phyloP scores from a whole-genome alignment of 2,329 filamentous ascomycete species.

The Aspergillus nomiae region DNA sequence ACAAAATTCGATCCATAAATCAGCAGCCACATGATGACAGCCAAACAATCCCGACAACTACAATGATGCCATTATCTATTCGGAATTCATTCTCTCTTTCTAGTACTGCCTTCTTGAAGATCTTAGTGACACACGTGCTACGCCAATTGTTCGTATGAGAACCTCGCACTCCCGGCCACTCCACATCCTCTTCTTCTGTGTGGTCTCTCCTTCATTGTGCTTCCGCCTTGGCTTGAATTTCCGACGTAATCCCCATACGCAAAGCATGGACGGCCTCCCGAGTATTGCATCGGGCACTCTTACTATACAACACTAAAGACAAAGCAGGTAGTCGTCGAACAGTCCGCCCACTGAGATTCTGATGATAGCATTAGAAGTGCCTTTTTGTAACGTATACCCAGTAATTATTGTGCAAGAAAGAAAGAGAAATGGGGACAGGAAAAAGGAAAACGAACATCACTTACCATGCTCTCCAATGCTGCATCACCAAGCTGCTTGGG shows the following conservation, averaged over 20 bases:
- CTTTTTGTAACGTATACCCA: not conserved
- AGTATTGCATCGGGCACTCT: slow-evolving; percentile 34
- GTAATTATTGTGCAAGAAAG: too few relatives aligned
- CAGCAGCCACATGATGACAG: slow-evolving; percentile 2
- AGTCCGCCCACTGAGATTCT: slow-evolving; percentile 46
- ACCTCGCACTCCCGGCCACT: not conserved
- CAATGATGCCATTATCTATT: slow-evolving; percentile 1
- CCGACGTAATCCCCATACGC: slow-evolving; percentile 36
- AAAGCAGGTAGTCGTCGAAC: slow-evolving; percentile 45
- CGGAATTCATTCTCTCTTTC: not conserved
- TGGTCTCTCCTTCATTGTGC: slow-evolving; percentile 10
- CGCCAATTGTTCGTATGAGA: not conserved
- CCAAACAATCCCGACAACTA: not conserved
- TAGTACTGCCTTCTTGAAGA: not conserved
- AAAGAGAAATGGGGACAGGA: not conserved
- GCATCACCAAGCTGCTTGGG: slow-evolving; percentile 32
- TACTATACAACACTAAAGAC: slow-evolving; percentile 44
- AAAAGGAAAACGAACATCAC: slow-evolving; percentile 8
- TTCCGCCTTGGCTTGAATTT: slow-evolving; percentile 25
- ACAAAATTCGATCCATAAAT: slow-evolving; percentile 20
- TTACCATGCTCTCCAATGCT: slow-evolving; percentile 30
- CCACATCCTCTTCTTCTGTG: slow-evolving; percentile 4
- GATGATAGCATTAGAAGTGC: slow-evolving; percentile 1
- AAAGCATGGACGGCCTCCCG: slow-evolving; percentile 43
- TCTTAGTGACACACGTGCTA: not conserved